Evolutionary conservation across 768 basidiomycete species (phyloP).

Genomic region (Mycena pura): DNA sequence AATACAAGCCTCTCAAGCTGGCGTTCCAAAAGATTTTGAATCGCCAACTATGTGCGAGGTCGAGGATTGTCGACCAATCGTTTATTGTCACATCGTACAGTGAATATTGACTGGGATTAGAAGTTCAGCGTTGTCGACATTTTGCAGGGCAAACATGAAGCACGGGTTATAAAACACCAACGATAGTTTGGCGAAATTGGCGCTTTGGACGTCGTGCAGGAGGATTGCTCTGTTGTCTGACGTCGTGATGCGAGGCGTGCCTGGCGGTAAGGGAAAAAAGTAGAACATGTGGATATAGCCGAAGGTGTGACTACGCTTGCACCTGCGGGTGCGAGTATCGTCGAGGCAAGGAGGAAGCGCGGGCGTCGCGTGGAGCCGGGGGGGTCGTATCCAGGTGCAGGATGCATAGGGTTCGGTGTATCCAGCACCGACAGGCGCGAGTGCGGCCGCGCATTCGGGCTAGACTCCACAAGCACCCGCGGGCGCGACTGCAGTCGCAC

Average conservation of each 20-base stretch:
- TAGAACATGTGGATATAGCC: too few relatives aligned
- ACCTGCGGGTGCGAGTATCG: too few relatives aligned
- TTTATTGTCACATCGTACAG: conserved; percentile 56
- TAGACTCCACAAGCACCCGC: too few relatives aligned
- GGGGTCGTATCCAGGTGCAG: too few relatives aligned
- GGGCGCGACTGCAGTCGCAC: too few relatives aligned
- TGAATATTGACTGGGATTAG: conserved; percentile 55
- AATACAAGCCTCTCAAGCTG: conserved; percentile 60
- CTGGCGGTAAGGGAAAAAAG: conserved; percentile 40
- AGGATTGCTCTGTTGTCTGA: conserved; percentile 52
- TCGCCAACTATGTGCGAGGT: conserved; percentile 61
- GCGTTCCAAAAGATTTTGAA: conserved; percentile 65
- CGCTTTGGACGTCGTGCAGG: conserved; percentile 45
- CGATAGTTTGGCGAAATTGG: conserved; percentile 52
- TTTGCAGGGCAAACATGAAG: conserved; percentile 26
- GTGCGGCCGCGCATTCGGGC: too few relatives aligned
- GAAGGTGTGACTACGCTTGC: too few relatives aligned
- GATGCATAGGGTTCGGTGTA: too few relatives aligned
- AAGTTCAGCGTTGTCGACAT: not conserved
- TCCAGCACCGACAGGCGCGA: too few relatives aligned
- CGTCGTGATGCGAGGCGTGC: conserved; percentile 39
- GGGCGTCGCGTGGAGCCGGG: too few relatives aligned
- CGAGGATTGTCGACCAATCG: conserved; percentile 65
- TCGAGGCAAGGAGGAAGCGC: too few relatives aligned
- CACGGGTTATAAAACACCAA: conserved; percentile 67